Base-by-base conservation (phyloP, 352 stramenopile species). In the Blastocystis sp. region DNA sequence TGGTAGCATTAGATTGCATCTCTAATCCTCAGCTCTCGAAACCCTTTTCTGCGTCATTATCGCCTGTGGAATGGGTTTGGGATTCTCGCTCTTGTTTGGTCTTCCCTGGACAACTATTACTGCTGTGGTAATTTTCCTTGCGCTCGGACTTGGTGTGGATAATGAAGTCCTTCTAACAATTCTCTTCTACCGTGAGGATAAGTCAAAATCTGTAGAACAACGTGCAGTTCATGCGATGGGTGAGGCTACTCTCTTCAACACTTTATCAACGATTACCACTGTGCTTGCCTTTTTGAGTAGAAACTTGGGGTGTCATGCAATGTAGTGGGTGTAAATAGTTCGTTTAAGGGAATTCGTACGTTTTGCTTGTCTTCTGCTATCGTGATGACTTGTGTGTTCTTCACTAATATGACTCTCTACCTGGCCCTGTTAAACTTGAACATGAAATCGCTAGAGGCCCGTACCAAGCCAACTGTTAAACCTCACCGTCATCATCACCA, bases 41-140 rank as follows among this genome's bases (percentile, higher is more conserved):
- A 20, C 59, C 29, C 47, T 87, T n/a, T 39, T 45, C 5, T 87
- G 76, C 34, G 34, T 80, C 5, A 15, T 87, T 5, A 15, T 87
- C 7, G 76, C 76, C 43, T 26, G 41, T 39, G 76, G 43, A 18
- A 76, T 87, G 59, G 76, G 76, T 87, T 20, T 87, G 11, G 76
- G 76, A 6, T 43, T 87, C 6, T 87, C 76, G 20, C 34, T 87
- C 39, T 20, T 59, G 59, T 23, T 87, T 8, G 50, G 50, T n/a
- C 59, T 87, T 5, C 76, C 76, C 0, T 87, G 76, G 76, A 87
- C 76, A 15, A 87, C 76, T 0, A 87, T 87, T 26, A 76, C 76
- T 11, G 20, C 63, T 13, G 76, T 87, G 39, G 68, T 87, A 9
- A 9, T 76, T 18, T 87, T 87, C 23, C 63, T 87, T 7, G 47